Conservation (phyloP, 352 stramenopile genomes). For the Peronospora destructor region DNA sequence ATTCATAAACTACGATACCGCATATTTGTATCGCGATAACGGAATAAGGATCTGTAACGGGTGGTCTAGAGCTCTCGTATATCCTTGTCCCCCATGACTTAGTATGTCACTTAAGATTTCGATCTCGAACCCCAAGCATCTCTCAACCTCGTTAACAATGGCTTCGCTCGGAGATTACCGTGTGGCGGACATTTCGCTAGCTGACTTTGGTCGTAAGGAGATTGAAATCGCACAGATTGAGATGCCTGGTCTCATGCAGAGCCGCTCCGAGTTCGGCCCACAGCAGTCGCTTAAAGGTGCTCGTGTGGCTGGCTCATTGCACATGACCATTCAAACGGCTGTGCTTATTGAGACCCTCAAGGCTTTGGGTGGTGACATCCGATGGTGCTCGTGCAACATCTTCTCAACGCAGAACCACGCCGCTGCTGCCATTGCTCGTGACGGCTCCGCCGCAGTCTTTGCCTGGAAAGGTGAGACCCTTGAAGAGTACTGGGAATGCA, state of each 20-base stretch:
- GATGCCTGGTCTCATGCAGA: slow-evolving; percentile 98
- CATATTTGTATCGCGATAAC: slow-evolving; percentile 5
- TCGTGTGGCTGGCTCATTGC: slow-evolving; percentile 92
- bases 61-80: slow-evolving; percentile 22
- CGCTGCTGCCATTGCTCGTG: slow-evolving; percentile 93
- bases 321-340: slow-evolving; percentile 99
- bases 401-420: slow-evolving; percentile 99
- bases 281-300: slow-evolving; percentile 86
- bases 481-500: slow-evolving; percentile 99
- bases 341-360: slow-evolving; percentile 98
- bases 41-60: slow-evolving; percentile 7
- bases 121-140: slow-evolving; percentile 6
- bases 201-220: slow-evolving; percentile 97
- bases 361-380: slow-evolving; percentile 92
- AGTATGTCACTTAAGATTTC: slow-evolving; percentile 26
- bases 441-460: slow-evolving; percentile 94
- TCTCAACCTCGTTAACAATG: slow-evolving; percentile 26
- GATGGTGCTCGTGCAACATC: slow-evolving; percentile 99
- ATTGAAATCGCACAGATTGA: slow-evolving; percentile 98
- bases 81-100: too few relatives aligned
- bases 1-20: too few relatives aligned
- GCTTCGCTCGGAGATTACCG: slow-evolving; percentile 68
- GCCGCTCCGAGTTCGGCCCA: slow-evolving; percentile 87
- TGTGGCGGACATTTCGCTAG: slow-evolving; percentile 96
- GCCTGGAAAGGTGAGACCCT: slow-evolving; percentile 98